phyloP scores from a whole-genome alignment of 2,329 filamentous ascomycete species.

The Aureobasidium musti region DNA sequence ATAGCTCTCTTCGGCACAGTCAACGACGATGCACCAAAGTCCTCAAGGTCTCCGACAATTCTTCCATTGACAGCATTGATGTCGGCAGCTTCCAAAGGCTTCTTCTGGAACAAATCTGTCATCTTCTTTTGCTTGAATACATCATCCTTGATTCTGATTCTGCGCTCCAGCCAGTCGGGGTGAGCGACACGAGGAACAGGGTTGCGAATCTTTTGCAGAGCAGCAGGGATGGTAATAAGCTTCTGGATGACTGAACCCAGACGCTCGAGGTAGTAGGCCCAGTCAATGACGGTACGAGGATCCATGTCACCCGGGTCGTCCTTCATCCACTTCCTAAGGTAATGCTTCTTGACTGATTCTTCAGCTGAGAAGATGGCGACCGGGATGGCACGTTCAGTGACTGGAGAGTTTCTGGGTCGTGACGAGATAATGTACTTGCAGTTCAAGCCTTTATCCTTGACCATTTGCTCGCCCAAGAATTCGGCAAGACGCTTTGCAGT shows the following conservation, averaged over 20 bases:
- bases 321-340: slow-evolving; percentile 91
- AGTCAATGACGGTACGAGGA: slow-evolving; percentile 85
- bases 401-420: slow-evolving; percentile 80
- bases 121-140: slow-evolving; percentile 98
- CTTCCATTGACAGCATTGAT: slow-evolving; percentile 63
- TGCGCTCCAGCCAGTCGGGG: slow-evolving; percentile 92
- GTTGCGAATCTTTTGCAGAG: slow-evolving; percentile 91
- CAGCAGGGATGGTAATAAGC: slow-evolving; percentile 96
- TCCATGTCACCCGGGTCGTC: slow-evolving; percentile 92
- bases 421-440: slow-evolving; percentile 99
- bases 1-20: slow-evolving; percentile 51
- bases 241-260: slow-evolving; percentile 98
- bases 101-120: slow-evolving; percentile 82
- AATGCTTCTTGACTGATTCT: slow-evolving; percentile 80
- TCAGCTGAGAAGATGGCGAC: slow-evolving; percentile 98
- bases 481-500: slow-evolving; percentile 93
- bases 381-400: slow-evolving; percentile 91
- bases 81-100: slow-evolving; percentile 70
- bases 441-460: slow-evolving; percentile 98
- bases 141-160: slow-evolving; percentile 94
- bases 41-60: slow-evolving; percentile 58
- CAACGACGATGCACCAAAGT: slow-evolving; percentile 46
- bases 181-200: slow-evolving; percentile 91
- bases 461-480: slow-evolving; percentile 97
- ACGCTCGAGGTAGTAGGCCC: slow-evolving; percentile 96